Conservation (phyloP, 257 asterid genomes). For the Rhazya stricta region DNA sequence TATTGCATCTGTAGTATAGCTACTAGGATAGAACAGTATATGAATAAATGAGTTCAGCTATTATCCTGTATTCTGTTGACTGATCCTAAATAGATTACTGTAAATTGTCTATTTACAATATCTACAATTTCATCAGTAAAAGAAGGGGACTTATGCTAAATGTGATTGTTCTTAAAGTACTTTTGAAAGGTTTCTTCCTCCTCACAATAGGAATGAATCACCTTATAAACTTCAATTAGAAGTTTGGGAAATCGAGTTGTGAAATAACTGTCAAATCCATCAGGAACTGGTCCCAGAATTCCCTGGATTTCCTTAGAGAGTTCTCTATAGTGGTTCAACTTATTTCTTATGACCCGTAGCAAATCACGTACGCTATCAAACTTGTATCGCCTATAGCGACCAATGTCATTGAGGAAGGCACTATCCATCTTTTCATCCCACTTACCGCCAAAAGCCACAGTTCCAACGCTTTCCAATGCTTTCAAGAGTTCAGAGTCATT, state of each 20-base stretch:
- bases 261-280: conserved; percentile 70
- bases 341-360: conserved; percentile 65
- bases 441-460: conserved; percentile 56
- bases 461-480: conserved; percentile 52
- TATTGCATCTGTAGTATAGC: not conserved
- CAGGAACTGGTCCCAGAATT: conserved; percentile 65
- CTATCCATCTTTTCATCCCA: conserved; percentile 85
- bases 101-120: not conserved
- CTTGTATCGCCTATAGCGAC: conserved; percentile 75
- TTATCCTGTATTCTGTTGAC: not conserved
- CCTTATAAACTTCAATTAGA: conserved; percentile 55
- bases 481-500: conserved; percentile 46
- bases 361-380: conserved; percentile 72
- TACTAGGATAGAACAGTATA: not conserved
- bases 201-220: conserved; percentile 42
- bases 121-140: not conserved
- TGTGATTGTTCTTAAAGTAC: conserved; percentile 40
- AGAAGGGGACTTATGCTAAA: conserved; percentile 14
- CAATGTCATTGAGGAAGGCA: conserved; percentile 57
- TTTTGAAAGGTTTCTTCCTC: conserved; percentile 58
- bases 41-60: not conserved
- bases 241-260: conserved; percentile 68
- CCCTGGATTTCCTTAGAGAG: conserved; percentile 63
- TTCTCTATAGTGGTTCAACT: conserved; percentile 79
- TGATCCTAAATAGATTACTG: not conserved